Base-by-base conservation (phyloP, 176 grass and related monocot species). In the Raddia guianensis region DNA sequence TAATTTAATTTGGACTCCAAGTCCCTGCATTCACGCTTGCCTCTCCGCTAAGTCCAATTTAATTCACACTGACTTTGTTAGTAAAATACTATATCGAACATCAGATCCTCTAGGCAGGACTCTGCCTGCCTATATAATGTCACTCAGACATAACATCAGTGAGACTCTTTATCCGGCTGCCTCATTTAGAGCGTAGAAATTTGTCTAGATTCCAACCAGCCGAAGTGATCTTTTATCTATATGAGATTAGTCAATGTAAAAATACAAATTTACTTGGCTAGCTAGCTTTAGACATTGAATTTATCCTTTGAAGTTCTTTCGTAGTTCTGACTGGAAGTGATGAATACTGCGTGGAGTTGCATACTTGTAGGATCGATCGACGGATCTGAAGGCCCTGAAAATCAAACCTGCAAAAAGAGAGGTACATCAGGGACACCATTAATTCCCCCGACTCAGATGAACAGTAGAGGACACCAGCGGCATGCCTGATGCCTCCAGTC, bases 361-460 rank as follows among this genome's bases (percentile, higher is more conserved):
- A 48, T 48, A 7, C 6, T 27, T 12, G 59, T 35, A 58, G 16
- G 4, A 60, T 71, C 21, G 27, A 27, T 27, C 27, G 27, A 27
- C 27, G 27, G 70, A 16, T 52, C 11, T 5, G 9, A 15, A 69
- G 27, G 14, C 2, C 21, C 20, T 60, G 52, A 32, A 12, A 37
- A 64, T 43, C 34, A 15, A 47, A 8, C 5, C 8, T 42, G 33
- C 16, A 42, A 75, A 66, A 78, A 35, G 12, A 9, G 4, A 42
- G 27, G 71, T 0, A 52, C 5, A 76, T 42, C 16, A 49, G 20
- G 0, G 34, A 8, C 32, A 18, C 15, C 66, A 64, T 49, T 55
- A 44, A 86, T 79, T 73, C 57, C 83, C 33, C 27, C 49, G 84
- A 74, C 76, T 58, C 60, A 6, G 44, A 80, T 74, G 60, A 80